Evolutionary conservation across 2,329 filamentous ascomycete species (phyloP).

Genomic region (Phaeosphaeria sp.): DNA sequence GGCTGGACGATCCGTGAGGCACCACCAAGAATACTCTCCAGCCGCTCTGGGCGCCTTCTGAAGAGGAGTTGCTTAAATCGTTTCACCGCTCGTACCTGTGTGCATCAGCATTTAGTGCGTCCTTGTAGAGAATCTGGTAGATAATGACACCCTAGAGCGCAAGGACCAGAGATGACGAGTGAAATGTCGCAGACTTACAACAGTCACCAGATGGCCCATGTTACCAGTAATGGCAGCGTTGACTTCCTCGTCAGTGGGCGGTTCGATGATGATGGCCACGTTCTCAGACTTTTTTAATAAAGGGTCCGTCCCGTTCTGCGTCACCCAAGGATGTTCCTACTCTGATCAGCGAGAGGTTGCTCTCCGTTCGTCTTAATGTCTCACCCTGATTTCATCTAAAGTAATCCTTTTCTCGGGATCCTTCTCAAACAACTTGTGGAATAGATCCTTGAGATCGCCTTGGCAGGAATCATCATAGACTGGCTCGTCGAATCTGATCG

Average conservation of each 20-base stretch:
- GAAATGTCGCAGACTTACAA: constrained; percentile 65
- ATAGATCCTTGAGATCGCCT: constrained; percentile 74
- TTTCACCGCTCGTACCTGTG: constrained; percentile 84
- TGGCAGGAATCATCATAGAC: constrained; percentile 69
- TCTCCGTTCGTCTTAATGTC: background rate
- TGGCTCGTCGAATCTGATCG: constrained; percentile 76
- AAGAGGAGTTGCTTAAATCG: constrained; percentile 81
- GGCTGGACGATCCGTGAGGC: constrained; percentile 65
- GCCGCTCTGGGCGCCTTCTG: constrained; percentile 59
- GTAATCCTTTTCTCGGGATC: constrained; percentile 81
- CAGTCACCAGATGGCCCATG: constrained; percentile 83
- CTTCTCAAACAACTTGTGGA: constrained; percentile 79
- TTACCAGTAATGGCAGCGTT: constrained; percentile 89
- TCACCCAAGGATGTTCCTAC: constrained; percentile 93
- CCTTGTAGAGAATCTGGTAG: background rate
- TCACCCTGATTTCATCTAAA: constrained; percentile 80
- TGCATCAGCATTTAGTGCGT: constrained; percentile 7
- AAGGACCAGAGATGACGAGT: background rate
- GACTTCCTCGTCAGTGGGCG: constrained; percentile 88
- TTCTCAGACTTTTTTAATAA: constrained; percentile 86
- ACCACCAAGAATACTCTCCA: constrained; percentile 66
- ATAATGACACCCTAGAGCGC: background rate
- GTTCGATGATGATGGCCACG: constrained; percentile 77
- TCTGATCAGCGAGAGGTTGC: constrained; percentile 16
- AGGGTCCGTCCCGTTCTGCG: constrained; percentile 76